Evolutionary conservation across 2,329 filamentous ascomycete species (phyloP), one percentile per base, ranked within the genome.

Genomic region (Penicillium carneum): DNA sequence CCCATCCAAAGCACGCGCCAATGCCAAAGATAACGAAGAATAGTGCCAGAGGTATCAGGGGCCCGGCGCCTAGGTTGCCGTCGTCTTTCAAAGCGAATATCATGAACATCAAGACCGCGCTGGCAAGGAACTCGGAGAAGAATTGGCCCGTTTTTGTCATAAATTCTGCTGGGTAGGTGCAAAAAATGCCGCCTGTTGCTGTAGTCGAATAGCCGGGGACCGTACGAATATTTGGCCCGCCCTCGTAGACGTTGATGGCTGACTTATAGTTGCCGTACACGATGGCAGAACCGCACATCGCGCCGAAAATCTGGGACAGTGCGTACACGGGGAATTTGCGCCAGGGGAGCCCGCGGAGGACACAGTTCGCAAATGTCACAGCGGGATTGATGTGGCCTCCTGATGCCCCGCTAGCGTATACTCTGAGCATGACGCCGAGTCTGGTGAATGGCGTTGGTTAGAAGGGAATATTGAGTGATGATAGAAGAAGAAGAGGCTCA

Each of bases 11-110:
- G 71, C 87, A 89, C 34, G 87, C 87, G 18, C 88, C 89, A 23
- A 92, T 86, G 8, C 88, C 89, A 71, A 91, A 91, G 63, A 92
- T 87, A 49, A 91, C 79, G 76, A 91, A 91, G 77, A 91, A 90
- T 6, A 91, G 76, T 8, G 81, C 84, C 1, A 92, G 77, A 0
- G 88, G 87, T 59, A 85, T 81, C 26, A 87, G 67, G 1, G 82
- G 79, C 0, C 86, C 86, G 1, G 87, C 86, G 3, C 86, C 87
- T 5, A 78, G 62, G 51, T 80, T 80, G 2, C 66, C 64, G 23
- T 79, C 72, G 46, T 80, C 78, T 58, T 88, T 87, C 51, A 92
- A 76, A 0, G 88, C 88, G 70, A 90, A 91, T 49, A 92, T 90
- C 62, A 87, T 81, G 69, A 91, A 90, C 84, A 90, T 89, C 26